Percentiles rank a stretch among this genome's conserved stretches.
Conservation (phyloP, 352 stramenopile species). For the Globisporangium iwayamae region DNA sequence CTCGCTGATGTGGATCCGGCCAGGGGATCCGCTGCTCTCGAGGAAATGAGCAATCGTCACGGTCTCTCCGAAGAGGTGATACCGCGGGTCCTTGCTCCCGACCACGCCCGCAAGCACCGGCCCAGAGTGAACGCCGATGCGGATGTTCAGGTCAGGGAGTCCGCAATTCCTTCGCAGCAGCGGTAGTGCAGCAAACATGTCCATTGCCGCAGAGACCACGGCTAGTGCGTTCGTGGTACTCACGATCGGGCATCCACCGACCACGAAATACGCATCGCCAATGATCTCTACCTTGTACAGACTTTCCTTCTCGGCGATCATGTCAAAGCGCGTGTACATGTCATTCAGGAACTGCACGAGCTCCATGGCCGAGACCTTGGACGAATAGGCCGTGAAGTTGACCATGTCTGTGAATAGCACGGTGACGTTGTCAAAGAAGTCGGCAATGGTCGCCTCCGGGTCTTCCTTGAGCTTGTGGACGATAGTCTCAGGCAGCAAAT, state of each 20-base stretch:
- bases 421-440: slow-evolving; percentile 84
- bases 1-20: slow-evolving; percentile 81
- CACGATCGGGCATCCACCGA: slow-evolving; percentile 60
- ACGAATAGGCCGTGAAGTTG: slow-evolving; percentile 84
- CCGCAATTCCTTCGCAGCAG: slow-evolving; percentile 69
- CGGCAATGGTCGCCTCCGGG: slow-evolving; percentile 69
- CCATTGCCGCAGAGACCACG: slow-evolving; percentile 69
- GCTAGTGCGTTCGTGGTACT: slow-evolving; percentile 61
- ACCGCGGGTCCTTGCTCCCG: slow-evolving; percentile 77
- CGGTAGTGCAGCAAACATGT: slow-evolving; percentile 67
- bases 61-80: slow-evolving; percentile 84
- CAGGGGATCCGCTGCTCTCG: slow-evolving; percentile 72
- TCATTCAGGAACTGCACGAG: slow-evolving; percentile 88
- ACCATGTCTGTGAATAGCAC: slow-evolving; percentile 87
- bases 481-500: slow-evolving; percentile 79
- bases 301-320: slow-evolving; percentile 77
- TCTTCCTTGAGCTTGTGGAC: slow-evolving; percentile 84
- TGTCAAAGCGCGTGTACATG: slow-evolving; percentile 88
- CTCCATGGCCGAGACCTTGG: slow-evolving; percentile 77
- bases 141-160: slow-evolving; percentile 78
- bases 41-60: slow-evolving; percentile 83
- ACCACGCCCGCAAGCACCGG: slow-evolving; percentile 81
- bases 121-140: slow-evolving; percentile 84
- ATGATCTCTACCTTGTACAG: slow-evolving; percentile 92
- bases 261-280: slow-evolving; percentile 85